phyloP scores from a whole-genome alignment of 495 filamentous ascomycete genomes.

The Schizothecium vesticola region DNA sequence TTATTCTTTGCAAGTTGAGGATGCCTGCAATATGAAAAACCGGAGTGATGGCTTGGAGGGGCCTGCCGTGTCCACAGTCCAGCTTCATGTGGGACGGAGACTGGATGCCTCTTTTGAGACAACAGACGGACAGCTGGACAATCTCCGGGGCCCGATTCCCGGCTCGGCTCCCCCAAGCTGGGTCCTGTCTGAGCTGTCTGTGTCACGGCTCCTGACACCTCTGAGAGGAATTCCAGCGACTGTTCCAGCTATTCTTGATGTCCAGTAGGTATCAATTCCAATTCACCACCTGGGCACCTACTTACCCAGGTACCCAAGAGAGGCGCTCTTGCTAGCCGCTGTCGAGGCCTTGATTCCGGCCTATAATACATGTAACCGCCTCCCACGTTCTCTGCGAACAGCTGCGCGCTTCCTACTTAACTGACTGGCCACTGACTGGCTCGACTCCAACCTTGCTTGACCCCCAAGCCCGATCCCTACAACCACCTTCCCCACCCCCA shows the following conservation, averaged over 20 bases:
- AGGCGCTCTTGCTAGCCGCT: background rate
- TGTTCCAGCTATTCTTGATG: background rate
- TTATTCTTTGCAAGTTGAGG: background rate
- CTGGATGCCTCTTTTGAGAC: background rate
- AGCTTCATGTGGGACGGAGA: too few relatives aligned
- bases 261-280: background rate
- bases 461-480: background rate
- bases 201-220: background rate
- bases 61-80: too few relatives aligned
- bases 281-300: background rate
- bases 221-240: background rate
- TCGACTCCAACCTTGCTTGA: background rate
- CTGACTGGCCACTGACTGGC: too few relatives aligned
- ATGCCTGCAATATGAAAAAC: background rate
- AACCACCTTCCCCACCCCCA: background rate
- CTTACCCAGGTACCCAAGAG: background rate
- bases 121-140: background rate
- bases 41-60: too few relatives aligned
- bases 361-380: background rate
- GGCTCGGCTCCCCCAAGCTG: constrained; percentile 10
- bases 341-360: background rate
- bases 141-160: background rate
- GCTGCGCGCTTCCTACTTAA: background rate
- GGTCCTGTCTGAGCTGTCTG: background rate
- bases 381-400: background rate